These are phyloP conservation scores for Lachnellula occidentalis DNA, from an alignment of 2,329 filamentous ascomycete genomes.

Conservation along the genomic window DNA sequence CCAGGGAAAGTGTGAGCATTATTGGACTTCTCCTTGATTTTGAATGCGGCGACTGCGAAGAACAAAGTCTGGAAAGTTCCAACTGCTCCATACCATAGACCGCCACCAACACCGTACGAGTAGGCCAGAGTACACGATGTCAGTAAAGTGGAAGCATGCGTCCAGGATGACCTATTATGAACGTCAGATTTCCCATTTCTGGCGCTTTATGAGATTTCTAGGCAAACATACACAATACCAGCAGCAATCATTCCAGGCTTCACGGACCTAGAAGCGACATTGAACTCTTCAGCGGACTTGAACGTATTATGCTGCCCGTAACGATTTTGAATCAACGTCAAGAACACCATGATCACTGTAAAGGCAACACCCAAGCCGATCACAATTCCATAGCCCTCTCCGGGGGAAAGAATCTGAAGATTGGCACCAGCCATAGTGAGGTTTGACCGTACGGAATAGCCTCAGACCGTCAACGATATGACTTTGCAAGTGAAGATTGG, in stretches of 20 bases:
- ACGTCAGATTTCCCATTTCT: background rate
- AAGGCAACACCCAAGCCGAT: slow-evolving; percentile 12
- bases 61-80: slow-evolving; percentile 80
- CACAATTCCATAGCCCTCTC: slow-evolving; percentile 14
- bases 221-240: slow-evolving; percentile 1
- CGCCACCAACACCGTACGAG: background rate
- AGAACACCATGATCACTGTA: slow-evolving; percentile 6
- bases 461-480: background rate
- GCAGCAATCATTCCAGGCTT: slow-evolving; percentile 8
- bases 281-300: slow-evolving; percentile 9
- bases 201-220: background rate
- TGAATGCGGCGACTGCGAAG: slow-evolving; percentile 82
- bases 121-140: background rate
- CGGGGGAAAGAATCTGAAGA: slow-evolving; percentile 1
- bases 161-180: background rate
- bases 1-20: too few species aligned
- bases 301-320: slow-evolving; percentile 5
- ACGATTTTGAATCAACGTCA: slow-evolving; percentile 8
- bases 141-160: slow-evolving; percentile 1
- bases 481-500: too few species aligned
- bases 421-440: background rate
- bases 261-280: slow-evolving; percentile 5
- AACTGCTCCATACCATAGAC: slow-evolving; percentile 32
- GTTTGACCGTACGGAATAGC: background rate
- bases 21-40: slow-evolving; percentile 40